A percentile compares a stretch with the other conserved stretches of the same genome.
Conservation (phyloP, 352 stramenopile genomes). For the Phytophthora fragariaefolia region DNA sequence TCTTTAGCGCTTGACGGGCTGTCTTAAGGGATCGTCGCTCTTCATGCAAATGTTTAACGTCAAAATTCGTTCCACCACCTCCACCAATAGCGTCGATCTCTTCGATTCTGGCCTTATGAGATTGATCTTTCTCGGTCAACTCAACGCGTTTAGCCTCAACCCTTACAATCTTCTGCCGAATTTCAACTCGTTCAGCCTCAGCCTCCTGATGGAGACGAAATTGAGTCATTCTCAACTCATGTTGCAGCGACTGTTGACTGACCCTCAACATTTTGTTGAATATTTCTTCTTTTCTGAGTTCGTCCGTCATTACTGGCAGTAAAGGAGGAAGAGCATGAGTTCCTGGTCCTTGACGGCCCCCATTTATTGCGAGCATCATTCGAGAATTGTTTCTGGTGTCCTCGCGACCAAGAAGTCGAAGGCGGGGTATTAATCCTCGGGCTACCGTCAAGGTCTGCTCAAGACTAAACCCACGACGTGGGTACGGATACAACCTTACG, state of each 20-base stretch:
- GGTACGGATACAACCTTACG: conserved; percentile 43
- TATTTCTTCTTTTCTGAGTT: conserved; percentile 29
- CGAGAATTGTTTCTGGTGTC: conserved; percentile 14
- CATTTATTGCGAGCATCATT: conserved; percentile 49
- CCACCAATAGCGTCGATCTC: conserved; percentile 61
- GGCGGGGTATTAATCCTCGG: conserved; percentile 34
- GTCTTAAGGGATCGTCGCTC: conserved; percentile 50
- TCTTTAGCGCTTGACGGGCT: conserved; percentile 51
- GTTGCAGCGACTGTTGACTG: conserved; percentile 34
- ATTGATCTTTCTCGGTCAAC: conserved; percentile 38
- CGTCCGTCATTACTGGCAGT: conserved; percentile 19
- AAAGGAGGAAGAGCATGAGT: conserved; percentile 31
- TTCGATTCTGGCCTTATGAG: conserved; percentile 56
- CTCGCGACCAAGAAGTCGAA: conserved; percentile 44
- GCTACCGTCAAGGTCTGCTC: conserved; percentile 62
- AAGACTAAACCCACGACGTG: conserved; percentile 47
- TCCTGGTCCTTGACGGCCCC: conserved; percentile 28
- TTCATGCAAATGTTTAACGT: conserved; percentile 41
- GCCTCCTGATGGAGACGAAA: conserved; percentile 24
- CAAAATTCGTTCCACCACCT: conserved; percentile 22
- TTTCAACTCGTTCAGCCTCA: conserved; percentile 10
- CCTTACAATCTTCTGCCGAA: conserved; percentile 27
- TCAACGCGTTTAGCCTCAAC: conserved; percentile 28
- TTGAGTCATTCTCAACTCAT: conserved; percentile 30
- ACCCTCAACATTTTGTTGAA: conserved; percentile 51